Evolutionary conservation across 179 eudicot species (phyloP).

Genomic region (Gypsophila paniculata): DNA sequence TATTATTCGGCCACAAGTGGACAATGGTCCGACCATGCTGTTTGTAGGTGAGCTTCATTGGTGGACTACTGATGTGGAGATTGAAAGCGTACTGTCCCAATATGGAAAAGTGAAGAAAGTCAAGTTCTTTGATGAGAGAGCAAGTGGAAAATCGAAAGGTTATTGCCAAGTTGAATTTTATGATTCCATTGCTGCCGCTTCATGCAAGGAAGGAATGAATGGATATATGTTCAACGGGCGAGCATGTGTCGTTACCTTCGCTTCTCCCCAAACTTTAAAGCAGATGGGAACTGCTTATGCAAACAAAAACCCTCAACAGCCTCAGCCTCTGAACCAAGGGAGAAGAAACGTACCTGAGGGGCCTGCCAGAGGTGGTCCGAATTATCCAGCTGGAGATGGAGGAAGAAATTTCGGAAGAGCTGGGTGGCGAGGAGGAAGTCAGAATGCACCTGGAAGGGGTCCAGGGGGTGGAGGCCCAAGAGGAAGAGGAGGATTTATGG

Average conservation of each 20-base stretch:
- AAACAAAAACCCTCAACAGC: slow-evolving; percentile 58
- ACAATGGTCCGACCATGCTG: slow-evolving; percentile 72
- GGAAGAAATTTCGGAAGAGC: slow-evolving; percentile 40
- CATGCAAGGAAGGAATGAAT: slow-evolving; percentile 89
- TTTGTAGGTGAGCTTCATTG: slow-evolving; percentile 96
- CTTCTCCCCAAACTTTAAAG: slow-evolving; percentile 73
- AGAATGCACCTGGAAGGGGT: slow-evolving; percentile 32
- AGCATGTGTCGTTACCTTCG: slow-evolving; percentile 85
- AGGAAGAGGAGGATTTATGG: slow-evolving; percentile 45
- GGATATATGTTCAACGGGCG: slow-evolving; percentile 80
- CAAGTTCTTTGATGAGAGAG: slow-evolving; percentile 90
- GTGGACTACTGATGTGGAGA: slow-evolving; percentile 97
- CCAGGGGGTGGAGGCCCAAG: slow-evolving; percentile 36
- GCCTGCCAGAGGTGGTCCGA: slow-evolving; percentile 44
- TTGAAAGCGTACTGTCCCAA: slow-evolving; percentile 65
- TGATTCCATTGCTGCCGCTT: slow-evolving; percentile 57
- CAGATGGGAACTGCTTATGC: slow-evolving; percentile 73
- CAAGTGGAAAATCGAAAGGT: slow-evolving; percentile 96
- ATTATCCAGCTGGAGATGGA: slow-evolving; percentile 33
- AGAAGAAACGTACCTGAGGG: slow-evolving; percentile 47
- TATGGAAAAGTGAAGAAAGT: slow-evolving; percentile 86
- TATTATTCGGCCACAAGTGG: slow-evolving; percentile 47
- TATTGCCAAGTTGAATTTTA: slow-evolving; percentile 93
- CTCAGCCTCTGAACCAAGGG: slow-evolving; percentile 42
- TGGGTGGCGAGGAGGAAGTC: slow-evolving; percentile 44